Percentiles rank a stretch among this genome's conserved stretches.
phyloP scores from a whole-genome alignment of 2,329 filamentous ascomycete genomes.

The Trichophaea hybrida region DNA sequence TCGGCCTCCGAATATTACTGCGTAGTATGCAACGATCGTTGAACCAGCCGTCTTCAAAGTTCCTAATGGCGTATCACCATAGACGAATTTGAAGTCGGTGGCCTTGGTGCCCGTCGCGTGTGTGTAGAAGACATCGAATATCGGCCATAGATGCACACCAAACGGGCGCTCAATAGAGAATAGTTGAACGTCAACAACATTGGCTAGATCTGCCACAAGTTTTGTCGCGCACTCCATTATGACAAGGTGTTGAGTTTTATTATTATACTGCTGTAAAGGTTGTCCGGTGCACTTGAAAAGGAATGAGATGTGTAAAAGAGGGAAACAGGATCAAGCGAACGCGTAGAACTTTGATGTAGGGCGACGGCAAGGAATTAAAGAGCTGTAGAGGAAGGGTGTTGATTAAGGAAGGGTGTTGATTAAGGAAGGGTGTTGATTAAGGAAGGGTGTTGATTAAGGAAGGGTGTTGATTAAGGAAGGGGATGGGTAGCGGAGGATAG shows the following conservation, averaged over 20 bases:
- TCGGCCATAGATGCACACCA: conserved; percentile 79
- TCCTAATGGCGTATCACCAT: conserved; percentile 74
- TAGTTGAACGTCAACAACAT: conserved; percentile 29
- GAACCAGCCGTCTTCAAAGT: conserved; percentile 70
- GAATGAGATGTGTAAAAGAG: conserved; percentile 1
- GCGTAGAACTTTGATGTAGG: background rate
- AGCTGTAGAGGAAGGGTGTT: background rate
- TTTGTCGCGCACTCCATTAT: conserved; percentile 31
- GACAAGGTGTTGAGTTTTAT: conserved; percentile 23
- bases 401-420: conserved; percentile 6
- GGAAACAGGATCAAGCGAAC: background rate
- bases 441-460: conserved; percentile 1
- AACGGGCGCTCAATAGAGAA: conserved; percentile 87
- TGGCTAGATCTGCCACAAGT: conserved; percentile 27
- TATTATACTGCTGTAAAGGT: conserved; percentile 11
- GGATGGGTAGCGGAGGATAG: background rate
- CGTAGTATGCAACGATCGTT: conserved; percentile 78
- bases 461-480: background rate
- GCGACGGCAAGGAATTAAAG: background rate
- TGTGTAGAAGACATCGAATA: conserved; percentile 80
- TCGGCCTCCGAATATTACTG: conserved; percentile 81
- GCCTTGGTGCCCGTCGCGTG: conserved; percentile 64
- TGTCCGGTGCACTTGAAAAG: conserved; percentile 6
- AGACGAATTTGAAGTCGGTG: conserved; percentile 70
- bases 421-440: no score